Evolutionary conservation across 768 basidiomycete species (phyloP).

Genomic region (Lactifluus subvellereus): DNA sequence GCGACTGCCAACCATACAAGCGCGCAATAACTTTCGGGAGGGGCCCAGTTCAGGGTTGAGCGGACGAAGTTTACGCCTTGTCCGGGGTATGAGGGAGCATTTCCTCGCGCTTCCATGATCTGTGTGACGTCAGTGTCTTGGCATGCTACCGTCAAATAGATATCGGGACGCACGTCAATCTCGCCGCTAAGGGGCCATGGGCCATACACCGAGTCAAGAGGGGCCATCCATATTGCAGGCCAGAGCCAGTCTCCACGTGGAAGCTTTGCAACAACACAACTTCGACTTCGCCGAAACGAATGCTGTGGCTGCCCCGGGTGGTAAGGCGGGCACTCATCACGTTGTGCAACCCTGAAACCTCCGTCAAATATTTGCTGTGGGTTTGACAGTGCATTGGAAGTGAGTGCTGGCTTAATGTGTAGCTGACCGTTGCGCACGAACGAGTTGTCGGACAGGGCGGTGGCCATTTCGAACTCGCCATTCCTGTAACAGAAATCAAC

Average conservation of each 20-base stretch:
- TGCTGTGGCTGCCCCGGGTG: conserved; percentile 42
- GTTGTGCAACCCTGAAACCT: conserved; percentile 34
- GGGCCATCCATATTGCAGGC: conserved; percentile 44
- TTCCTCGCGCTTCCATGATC: conserved; percentile 52
- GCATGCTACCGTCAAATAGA: background rate
- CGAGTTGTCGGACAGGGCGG: conserved; percentile 34
- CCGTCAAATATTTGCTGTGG: conserved; percentile 37
- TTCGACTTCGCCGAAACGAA: conserved; percentile 54
- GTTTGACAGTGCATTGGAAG: conserved; percentile 42
- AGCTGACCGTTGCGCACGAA: conserved; percentile 46
- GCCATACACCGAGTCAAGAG: conserved; percentile 42
- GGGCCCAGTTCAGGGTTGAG: conserved; percentile 64
- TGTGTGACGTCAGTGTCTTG: conserved; percentile 25
- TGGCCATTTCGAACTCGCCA: conserved; percentile 55
- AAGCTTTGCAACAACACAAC: conserved; percentile 45
- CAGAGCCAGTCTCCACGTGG: conserved; percentile 42
- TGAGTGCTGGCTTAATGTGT: conserved; percentile 57
- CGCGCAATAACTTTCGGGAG: conserved; percentile 37
- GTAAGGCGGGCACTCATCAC: conserved; percentile 49
- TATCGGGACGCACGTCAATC: conserved; percentile 45
- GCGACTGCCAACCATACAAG: conserved; percentile 40
- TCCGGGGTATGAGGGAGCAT: conserved; percentile 37
- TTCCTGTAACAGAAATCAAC: conserved; percentile 26
- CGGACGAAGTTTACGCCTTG: conserved; percentile 46
- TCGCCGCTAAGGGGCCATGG: conserved; percentile 51